Evolutionary conservation across 495 filamentous ascomycete species (phyloP).

Genomic region (Penicillium paxilli): DNA sequence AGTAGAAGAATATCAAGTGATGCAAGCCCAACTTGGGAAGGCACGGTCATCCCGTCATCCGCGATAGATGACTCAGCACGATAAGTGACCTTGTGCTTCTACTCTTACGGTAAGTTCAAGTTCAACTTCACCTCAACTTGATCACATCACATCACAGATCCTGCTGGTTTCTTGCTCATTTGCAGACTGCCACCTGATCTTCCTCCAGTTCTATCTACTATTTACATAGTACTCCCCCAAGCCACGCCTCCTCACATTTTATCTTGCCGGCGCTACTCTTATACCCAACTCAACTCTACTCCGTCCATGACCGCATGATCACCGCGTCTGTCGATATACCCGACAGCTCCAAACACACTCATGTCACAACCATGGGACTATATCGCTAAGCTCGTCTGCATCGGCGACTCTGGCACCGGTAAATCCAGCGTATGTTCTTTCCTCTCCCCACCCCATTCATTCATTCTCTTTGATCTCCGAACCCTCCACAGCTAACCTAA

Average conservation of each 20-base stretch:
- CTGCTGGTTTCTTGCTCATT: too few relatives aligned
- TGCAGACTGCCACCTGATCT: too few relatives aligned
- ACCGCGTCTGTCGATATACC: constrained; percentile 9
- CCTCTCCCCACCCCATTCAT: background rate
- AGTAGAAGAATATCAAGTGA: constrained; percentile 20
- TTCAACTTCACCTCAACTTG: background rate
- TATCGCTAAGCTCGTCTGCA: constrained; percentile 96
- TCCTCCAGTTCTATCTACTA: too few relatives aligned
- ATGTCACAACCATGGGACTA: constrained; percentile 91
- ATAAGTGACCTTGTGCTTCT: background rate
- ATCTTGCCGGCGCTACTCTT: too few relatives aligned
- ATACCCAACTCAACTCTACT: too few relatives aligned
- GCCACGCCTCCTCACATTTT: too few relatives aligned
- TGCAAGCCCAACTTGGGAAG: constrained; percentile 28
- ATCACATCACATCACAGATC: too few relatives aligned
- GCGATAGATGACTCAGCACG: constrained; percentile 45
- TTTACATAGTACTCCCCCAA: too few relatives aligned
- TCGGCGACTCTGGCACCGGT: constrained; percentile 91
- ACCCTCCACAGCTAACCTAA: constrained; percentile 4
- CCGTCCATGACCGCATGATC: constrained; percentile 5
- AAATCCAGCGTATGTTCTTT: constrained; percentile 68
- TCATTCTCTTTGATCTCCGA: background rate
- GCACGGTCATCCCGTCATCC: constrained; percentile 31
- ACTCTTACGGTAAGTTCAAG: background rate
- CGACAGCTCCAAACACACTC: constrained; percentile 30